These are phyloP conservation scores for Kwoniella sp. DNA, from an alignment of 768 basidiomycete genomes.

Conservation along the genomic window DNA sequence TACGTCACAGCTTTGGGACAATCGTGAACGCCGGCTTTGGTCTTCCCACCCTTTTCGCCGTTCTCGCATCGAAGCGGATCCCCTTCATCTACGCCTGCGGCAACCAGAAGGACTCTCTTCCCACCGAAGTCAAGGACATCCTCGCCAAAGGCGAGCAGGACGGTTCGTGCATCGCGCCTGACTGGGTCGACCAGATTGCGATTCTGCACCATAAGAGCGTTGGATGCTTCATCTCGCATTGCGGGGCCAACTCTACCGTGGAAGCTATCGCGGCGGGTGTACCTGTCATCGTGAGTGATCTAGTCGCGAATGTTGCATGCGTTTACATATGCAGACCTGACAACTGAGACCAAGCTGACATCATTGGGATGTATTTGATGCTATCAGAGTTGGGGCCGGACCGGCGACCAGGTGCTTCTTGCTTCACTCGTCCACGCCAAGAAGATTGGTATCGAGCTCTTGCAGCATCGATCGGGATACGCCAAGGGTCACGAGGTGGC, in stretches of 20 bases:
- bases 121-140: conserved; percentile 7
- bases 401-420: conserved; percentile 20
- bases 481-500: conserved; percentile 7
- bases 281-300: conserved; percentile 17
- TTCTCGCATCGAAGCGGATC: conserved; percentile 2
- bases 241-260: conserved; percentile 23
- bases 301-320: background rate
- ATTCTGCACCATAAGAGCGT: conserved; percentile 18
- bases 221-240: conserved; percentile 19
- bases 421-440: conserved; percentile 3
- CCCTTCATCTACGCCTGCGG: conserved; percentile 28
- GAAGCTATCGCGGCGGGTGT: conserved; percentile 24
- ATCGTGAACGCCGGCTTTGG: conserved; percentile 16
- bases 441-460: conserved; percentile 24
- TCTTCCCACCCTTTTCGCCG: conserved; percentile 10
- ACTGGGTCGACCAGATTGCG: conserved; percentile 28
- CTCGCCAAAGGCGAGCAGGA: conserved; percentile 15
- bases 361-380: background rate
- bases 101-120: conserved; percentile 16
- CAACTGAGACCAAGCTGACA: too few relatives aligned
- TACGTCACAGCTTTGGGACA: conserved; percentile 25
- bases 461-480: conserved; percentile 24
- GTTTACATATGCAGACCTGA: too few relatives aligned
- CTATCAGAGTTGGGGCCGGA: conserved; percentile 8
- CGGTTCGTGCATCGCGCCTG: conserved; percentile 17